These are phyloP conservation scores for Globisporangium yorkense DNA, from an alignment of 352 stramenopile species.

Conservation along the genomic window DNA sequence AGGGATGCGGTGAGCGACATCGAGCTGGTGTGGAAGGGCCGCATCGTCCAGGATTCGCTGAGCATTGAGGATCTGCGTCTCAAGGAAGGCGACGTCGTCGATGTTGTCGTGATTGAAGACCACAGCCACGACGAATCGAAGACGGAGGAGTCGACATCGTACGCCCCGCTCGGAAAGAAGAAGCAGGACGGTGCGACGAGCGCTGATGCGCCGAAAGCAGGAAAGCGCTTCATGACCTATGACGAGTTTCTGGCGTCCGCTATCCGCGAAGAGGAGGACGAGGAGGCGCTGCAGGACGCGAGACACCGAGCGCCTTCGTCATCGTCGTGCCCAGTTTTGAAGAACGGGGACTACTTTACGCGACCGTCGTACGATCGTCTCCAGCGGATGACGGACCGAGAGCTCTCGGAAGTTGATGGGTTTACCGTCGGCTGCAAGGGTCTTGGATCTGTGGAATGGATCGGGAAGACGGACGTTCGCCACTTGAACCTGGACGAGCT, in stretches of 20 bases:
- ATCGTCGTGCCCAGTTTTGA: conserved; percentile 54
- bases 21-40: conserved; percentile 56
- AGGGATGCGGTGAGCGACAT: conserved; percentile 40
- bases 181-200: conserved; percentile 18
- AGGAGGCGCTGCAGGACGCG: conserved; percentile 12
- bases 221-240: conserved; percentile 76
- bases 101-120: conserved; percentile 71
- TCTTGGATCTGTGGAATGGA: conserved; percentile 74
- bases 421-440: conserved; percentile 81
- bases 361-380: conserved; percentile 60
- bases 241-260: conserved; percentile 72
- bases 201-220: conserved; percentile 18
- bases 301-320: conserved; percentile 15
- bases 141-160: conserved; percentile 15
- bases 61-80: conserved; percentile 44
- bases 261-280: conserved; percentile 41
- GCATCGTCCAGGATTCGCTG: conserved; percentile 41
- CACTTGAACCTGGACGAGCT: conserved; percentile 74
- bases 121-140: conserved; percentile 24
- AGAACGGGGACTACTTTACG: conserved; percentile 78
- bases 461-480: conserved; percentile 76
- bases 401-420: conserved; percentile 60
- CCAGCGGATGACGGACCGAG: conserved; percentile 63
- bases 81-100: conserved; percentile 58
- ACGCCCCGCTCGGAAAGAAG: conserved; percentile 15